A percentile compares a stretch with the other conserved stretches of the same genome.
These are phyloP conservation scores for Ascosphaera aggregata DNA, from an alignment of 2,329 filamentous ascomycete species.

Conservation along the genomic window DNA sequence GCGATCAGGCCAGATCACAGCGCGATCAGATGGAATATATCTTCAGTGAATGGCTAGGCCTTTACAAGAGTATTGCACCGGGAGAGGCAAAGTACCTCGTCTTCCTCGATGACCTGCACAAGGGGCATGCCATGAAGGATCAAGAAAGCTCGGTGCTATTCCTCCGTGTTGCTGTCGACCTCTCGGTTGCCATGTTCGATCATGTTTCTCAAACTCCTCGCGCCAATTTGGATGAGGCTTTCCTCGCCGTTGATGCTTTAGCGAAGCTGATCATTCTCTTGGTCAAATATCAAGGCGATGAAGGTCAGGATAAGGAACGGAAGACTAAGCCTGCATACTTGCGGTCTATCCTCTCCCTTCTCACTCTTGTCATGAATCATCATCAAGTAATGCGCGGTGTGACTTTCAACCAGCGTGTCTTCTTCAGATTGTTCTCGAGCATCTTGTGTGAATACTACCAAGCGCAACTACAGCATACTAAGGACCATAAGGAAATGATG, in stretches of 20 bases:
- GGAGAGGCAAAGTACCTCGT: conserved; percentile 47
- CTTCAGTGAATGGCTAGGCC: conserved; percentile 82
- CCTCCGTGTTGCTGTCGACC: conserved; percentile 57
- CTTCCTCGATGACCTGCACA: conserved; percentile 69
- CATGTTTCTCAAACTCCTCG: conserved; percentile 37
- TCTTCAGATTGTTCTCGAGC: conserved; percentile 72
- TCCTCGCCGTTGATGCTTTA: conserved; percentile 52
- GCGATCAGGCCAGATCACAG: conserved; percentile 34
- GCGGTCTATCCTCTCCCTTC: conserved; percentile 53
- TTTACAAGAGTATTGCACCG: conserved; percentile 54
- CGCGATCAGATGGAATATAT: conserved; percentile 81
- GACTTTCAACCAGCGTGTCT: conserved; percentile 65
- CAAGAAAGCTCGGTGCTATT: conserved; percentile 61
- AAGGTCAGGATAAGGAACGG: conserved; percentile 33
- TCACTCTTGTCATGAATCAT: conserved; percentile 60
- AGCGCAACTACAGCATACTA: conserved; percentile 32
- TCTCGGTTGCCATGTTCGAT: conserved; percentile 57
- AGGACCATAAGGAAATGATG: conserved; percentile 45
- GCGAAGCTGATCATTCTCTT: conserved; percentile 58
- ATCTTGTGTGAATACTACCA: conserved; percentile 52
- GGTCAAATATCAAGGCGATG: conserved; percentile 41
- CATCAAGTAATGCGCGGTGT: conserved; percentile 65
- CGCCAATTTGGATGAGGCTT: conserved; percentile 36
- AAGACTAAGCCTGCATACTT: conserved; percentile 47
- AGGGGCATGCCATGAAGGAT: conserved; percentile 45